Conservation (phyloP, 1,284 basidiomycete species). For the Ustilago tritici region DNA sequence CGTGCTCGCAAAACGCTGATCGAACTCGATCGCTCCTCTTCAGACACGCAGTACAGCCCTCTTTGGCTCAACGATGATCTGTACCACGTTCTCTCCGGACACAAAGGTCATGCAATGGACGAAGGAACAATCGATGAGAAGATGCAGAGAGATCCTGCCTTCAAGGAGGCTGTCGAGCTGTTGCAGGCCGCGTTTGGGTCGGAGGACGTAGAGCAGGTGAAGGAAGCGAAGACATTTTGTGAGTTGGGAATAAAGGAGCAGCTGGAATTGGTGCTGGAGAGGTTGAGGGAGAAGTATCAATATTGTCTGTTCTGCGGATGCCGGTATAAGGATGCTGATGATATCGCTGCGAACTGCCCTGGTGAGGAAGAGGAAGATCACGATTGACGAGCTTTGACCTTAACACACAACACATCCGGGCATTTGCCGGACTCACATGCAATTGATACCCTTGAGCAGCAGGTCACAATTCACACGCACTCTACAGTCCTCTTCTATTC, state of each 20-base stretch:
- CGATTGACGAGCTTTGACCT: slow-evolving; percentile 17
- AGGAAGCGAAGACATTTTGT: slow-evolving; percentile 32
- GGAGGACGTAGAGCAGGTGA: neutral
- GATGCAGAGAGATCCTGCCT: slow-evolving; percentile 23
- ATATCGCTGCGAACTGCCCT: slow-evolving; percentile 40
- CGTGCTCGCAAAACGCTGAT: slow-evolving; percentile 46
- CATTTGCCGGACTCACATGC: neutral
- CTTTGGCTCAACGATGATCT: slow-evolving; percentile 51
- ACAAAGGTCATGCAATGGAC: slow-evolving; percentile 5
- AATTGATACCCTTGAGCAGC: slow-evolving; percentile 23
- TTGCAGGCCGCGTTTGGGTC: slow-evolving; percentile 27
- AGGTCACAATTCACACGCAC: slow-evolving; percentile 5
- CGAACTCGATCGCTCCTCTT: slow-evolving; percentile 31
- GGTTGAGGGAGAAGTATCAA: slow-evolving; percentile 23
- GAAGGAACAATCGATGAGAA: slow-evolving; percentile 26
- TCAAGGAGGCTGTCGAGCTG: slow-evolving; percentile 28
- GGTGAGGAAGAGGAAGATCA: slow-evolving; percentile 51
- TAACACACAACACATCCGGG: neutral
- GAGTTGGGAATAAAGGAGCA: slow-evolving; percentile 18
- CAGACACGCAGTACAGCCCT: slow-evolving; percentile 39
- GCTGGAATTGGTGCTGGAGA: slow-evolving; percentile 32
- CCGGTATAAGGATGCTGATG: slow-evolving; percentile 21
- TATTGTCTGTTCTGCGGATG: slow-evolving; percentile 59
- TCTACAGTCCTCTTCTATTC: neutral
- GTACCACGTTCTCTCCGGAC: slow-evolving; percentile 25